Evolutionary conservation across 345 rosid species (phyloP), one percentile per base, ranked within the genome.

Genomic region (Pugionium cornutum): DNA sequence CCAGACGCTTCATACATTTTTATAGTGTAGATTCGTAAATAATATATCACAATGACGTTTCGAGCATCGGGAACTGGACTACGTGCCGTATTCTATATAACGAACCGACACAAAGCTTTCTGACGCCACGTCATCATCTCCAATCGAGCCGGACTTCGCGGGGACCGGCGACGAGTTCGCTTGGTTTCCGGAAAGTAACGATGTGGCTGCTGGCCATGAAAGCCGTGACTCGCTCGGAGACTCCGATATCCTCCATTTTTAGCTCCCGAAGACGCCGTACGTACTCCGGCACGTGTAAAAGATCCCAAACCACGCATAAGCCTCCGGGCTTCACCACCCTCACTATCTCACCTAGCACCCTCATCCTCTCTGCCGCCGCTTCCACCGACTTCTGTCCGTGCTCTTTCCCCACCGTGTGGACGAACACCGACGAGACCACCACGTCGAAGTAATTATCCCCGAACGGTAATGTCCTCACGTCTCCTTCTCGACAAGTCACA

Each of bases 121-220:
- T 2, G 1, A 27, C 6, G 50, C 67, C 62, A 73, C 63, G 26
- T 67, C 79, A 83, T 53, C 81, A 80, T 81, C 95, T 79, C 95
- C 95, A 87, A 35, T 87, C 89, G 30, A 87, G 70, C 7, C 88
- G 79, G 64, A 94, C 94, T 66, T 94, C 99, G 0, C 78, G 77
- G 7, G 82, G 83, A 1, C 92, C 89, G 8, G 69, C 64, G 1
- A 76, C 63, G 67, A 82, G 89, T 80, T 88, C 84, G 62, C 80
- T 77, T 0, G 97, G 99, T 83, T 88, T 94, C 71, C 81, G 58
- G 44, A 94, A 89, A 0, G 95, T 78, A 2, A 92, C 89, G 27
- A 94, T 90, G 79, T 86, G 97, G 75, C 97, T 94, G 33, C 88
- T 76, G 42, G 80, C 87, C 99, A 94, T 94, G 74, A 88, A 94